phyloP scores from a whole-genome alignment of 306 rosid species.

The Quillaja saponaria region DNA sequence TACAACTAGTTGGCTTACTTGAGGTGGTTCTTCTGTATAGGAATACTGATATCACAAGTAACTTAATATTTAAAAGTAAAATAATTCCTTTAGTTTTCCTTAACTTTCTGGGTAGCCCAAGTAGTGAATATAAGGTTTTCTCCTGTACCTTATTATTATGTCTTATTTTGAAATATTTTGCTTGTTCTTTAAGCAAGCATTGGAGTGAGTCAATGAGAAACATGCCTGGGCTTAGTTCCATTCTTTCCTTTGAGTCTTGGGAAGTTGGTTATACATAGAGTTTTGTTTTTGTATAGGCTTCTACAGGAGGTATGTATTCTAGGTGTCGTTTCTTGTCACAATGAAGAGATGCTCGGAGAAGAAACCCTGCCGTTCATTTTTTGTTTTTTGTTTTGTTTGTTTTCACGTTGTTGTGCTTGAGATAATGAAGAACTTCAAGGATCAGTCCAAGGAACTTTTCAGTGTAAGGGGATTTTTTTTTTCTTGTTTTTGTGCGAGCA shows the following conservation, averaged over 20 bases:
- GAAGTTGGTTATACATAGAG: slow-evolving; percentile 32
- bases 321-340: slow-evolving; percentile 62
- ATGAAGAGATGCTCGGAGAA: slow-evolving; percentile 55
- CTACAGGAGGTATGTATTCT: slow-evolving; percentile 48
- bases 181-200: slow-evolving; percentile 70
- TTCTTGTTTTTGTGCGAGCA: slow-evolving; percentile 6
- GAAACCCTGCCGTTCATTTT: slow-evolving; percentile 64
- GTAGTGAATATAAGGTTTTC: slow-evolving; percentile 26
- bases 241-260: slow-evolving; percentile 49
- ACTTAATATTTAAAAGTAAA: slow-evolving; percentile 18
- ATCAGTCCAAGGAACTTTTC: slow-evolving; percentile 54
- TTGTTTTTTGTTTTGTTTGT: slow-evolving; percentile 49
- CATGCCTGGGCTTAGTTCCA: slow-evolving; percentile 33
- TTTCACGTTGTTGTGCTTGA: slow-evolving; percentile 44
- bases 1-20: not conserved
- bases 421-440: slow-evolving; percentile 55
- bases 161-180: slow-evolving; percentile 40
- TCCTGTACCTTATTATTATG: slow-evolving; percentile 27
- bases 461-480: slow-evolving; percentile 47
- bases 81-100: slow-evolving; percentile 17
- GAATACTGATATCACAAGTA: slow-evolving; percentile 32
- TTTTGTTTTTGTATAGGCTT: slow-evolving; percentile 39
- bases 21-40: slow-evolving; percentile 24
- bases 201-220: slow-evolving; percentile 36
- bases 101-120: slow-evolving; percentile 43